A percentile compares a stretch with the other conserved stretches of the same genome.
Conservation (phyloP, 768 basidiomycete genomes). For the Leccinum boreale region DNA sequence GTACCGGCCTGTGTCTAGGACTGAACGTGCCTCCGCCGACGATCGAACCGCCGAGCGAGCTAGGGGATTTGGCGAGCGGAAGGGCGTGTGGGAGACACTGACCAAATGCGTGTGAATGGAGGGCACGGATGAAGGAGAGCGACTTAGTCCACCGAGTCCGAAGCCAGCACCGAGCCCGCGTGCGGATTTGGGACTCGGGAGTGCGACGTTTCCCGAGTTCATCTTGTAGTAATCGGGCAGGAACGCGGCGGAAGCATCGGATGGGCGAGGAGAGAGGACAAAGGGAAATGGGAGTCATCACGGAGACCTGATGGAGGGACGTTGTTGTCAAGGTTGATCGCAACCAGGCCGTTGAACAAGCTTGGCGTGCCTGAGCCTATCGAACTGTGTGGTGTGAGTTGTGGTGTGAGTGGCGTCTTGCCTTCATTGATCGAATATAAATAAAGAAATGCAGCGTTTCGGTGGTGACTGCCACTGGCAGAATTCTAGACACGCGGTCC, state of each 20-base stretch:
- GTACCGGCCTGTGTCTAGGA: constrained; percentile 25
- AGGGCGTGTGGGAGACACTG: constrained; percentile 74
- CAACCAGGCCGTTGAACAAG: constrained; percentile 44
- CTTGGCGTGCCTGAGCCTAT: constrained; percentile 45
- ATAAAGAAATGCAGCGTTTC: too few relatives aligned
- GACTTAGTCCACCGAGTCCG: constrained; percentile 25
- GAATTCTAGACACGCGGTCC: neutral
- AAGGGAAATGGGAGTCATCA: constrained; percentile 34
- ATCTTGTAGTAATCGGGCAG: too few relatives aligned
- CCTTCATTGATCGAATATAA: too few relatives aligned
- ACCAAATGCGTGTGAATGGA: constrained; percentile 86
- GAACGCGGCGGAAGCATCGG: too few relatives aligned
- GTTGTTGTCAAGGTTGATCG: constrained; percentile 13
- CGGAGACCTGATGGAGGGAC: constrained; percentile 21
- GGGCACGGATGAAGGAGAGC: constrained; percentile 57
- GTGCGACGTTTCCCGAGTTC: constrained; percentile 34
- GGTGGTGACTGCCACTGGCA: too few relatives aligned
- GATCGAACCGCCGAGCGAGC: constrained; percentile 28
- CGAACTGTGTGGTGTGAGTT: too few relatives aligned
- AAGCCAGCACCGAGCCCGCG: constrained; percentile 22
- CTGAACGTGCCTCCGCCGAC: constrained; percentile 27
- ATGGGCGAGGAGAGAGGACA: too few relatives aligned
- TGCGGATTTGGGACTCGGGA: constrained; percentile 9
- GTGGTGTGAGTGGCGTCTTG: too few relatives aligned
- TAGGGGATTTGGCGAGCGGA: constrained; percentile 32